Percentiles rank a stretch among this genome's conserved stretches.
These are phyloP conservation scores for Solanum pennellii DNA, from an alignment of 257 asterid genomes.

Conservation along the genomic window DNA sequence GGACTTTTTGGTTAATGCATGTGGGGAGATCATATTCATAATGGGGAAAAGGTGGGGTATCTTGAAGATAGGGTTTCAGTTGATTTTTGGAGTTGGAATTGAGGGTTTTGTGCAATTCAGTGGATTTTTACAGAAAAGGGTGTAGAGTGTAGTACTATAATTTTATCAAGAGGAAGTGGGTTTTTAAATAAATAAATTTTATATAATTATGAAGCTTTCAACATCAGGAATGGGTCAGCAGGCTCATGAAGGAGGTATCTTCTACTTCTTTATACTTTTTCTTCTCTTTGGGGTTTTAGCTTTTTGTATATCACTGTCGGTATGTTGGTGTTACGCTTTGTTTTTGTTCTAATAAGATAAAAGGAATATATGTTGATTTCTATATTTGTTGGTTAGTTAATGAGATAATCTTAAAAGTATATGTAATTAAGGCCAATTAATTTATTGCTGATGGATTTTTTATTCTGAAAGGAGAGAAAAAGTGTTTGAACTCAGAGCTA, in stretches of 20 bases:
- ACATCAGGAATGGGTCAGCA: slow-evolving; percentile 55
- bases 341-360: not conserved
- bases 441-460: slow-evolving; percentile 25
- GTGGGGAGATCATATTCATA: not conserved
- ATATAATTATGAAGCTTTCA: slow-evolving; percentile 36
- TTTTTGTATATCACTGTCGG: not conserved
- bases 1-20: not conserved
- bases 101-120: slow-evolving; percentile 1
- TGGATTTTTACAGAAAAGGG: not conserved
- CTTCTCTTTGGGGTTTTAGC: not conserved
- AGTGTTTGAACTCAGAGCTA: slow-evolving; percentile 88
- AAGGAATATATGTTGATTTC: not conserved
- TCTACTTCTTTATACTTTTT: slow-evolving; percentile 1
- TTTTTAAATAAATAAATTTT: not conserved
- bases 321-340: not conserved
- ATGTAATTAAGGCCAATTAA: not conserved
- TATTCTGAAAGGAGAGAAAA: slow-evolving; percentile 69
- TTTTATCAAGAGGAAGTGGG: slow-evolving; percentile 3
- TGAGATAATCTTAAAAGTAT: not conserved
- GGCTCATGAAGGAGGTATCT: slow-evolving; percentile 44
- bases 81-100: slow-evolving; percentile 12
- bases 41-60: slow-evolving; percentile 9
- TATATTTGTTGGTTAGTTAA: not conserved
- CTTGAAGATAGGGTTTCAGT: slow-evolving; percentile 12
- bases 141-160: not conserved